Evolutionary conservation across 495 filamentous ascomycete species (phyloP).

Genomic region (Hypoxylon cercidicola): DNA sequence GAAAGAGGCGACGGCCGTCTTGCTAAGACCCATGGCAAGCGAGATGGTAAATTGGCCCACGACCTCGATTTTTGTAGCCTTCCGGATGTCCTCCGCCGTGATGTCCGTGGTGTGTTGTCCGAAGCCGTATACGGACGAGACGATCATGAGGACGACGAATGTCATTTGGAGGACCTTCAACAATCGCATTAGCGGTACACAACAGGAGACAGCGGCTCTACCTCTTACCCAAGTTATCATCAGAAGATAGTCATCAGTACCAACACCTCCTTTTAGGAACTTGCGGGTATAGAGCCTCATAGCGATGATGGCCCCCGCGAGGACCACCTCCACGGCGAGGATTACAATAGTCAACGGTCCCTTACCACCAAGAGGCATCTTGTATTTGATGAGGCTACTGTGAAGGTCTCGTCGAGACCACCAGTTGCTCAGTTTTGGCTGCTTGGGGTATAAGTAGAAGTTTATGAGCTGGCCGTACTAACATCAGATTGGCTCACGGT

Average conservation of each 20-base stretch:
- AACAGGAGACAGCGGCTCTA: neutral
- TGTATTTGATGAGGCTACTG: neutral
- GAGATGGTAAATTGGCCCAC: conserved; percentile 16
- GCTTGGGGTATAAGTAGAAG: too few species aligned
- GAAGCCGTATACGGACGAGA: conserved; percentile 30
- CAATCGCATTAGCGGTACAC: neutral
- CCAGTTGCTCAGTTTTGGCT: neutral
- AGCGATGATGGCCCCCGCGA: conserved; percentile 24
- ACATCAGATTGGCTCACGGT: neutral
- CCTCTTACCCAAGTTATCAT: conserved; percentile 31
- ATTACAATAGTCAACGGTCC: conserved; percentile 29
- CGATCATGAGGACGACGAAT: conserved; percentile 18
- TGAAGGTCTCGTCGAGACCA: neutral
- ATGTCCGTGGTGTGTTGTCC: conserved; percentile 30
- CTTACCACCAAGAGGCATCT: conserved; percentile 32
- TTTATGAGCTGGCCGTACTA: too few species aligned
- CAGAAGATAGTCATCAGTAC: conserved; percentile 37
- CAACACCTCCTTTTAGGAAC: conserved; percentile 16
- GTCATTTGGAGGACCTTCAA: conserved; percentile 20
- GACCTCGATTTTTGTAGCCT: conserved; percentile 15
- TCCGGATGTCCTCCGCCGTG: conserved; percentile 14
- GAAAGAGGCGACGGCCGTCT: conserved; percentile 20
- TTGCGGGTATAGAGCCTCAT: conserved; percentile 32
- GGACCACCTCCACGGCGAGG: conserved; percentile 18
- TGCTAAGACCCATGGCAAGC: conserved; percentile 23